Percentiles rank a stretch among this genome's conserved stretches.
Conservation (phyloP, 176 grass and related monocot genomes). For the Oryza meridionalis region DNA sequence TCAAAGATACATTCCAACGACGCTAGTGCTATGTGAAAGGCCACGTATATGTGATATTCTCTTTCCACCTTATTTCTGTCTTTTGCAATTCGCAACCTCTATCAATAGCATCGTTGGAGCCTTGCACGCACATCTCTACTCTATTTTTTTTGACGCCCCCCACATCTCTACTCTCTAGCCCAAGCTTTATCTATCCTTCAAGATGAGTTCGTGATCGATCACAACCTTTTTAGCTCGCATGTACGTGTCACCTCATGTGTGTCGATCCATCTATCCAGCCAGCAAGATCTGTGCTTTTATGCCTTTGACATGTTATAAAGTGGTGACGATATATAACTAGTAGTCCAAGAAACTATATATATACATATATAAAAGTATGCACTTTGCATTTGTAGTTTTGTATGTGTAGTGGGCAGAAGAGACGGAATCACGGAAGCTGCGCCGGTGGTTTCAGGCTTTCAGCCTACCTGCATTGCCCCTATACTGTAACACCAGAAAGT, state of each 20-base stretch:
- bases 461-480: background rate
- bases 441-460: conserved; percentile 39
- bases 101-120: no score
- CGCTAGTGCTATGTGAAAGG: no score
- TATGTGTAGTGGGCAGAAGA: background rate
- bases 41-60: no score
- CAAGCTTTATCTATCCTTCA: background rate
- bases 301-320: conserved; percentile 26
- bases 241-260: background rate
- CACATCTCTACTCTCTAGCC: no score
- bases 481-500: background rate
- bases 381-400: background rate
- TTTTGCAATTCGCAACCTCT: no score
- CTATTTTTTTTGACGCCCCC: no score
- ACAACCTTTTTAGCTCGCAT: background rate
- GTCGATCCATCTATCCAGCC: background rate
- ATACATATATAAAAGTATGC: background rate
- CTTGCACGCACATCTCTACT: no score
- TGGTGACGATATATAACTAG: background rate
- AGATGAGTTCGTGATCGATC: background rate
- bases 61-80: no score
- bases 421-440: conserved; percentile 38
- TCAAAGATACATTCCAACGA: no score
- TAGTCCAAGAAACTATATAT: background rate
- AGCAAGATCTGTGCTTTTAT: background rate